phyloP scores from a whole-genome alignment of 345 rosid species.

The Hibiscus tridactylites region DNA sequence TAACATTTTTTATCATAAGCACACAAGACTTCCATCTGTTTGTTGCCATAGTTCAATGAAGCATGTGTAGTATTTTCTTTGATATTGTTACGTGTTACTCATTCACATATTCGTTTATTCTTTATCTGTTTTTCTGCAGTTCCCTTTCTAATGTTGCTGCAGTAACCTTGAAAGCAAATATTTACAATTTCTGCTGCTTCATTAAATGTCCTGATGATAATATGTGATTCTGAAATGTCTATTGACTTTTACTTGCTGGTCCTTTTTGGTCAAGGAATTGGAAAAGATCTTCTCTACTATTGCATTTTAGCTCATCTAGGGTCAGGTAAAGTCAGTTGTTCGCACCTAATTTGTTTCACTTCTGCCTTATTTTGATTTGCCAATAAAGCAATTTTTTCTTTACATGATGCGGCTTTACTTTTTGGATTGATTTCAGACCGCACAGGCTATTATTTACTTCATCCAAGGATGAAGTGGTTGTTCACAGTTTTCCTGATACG shows the following conservation, averaged over 20 bases:
- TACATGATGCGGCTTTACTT: conserved; percentile 1
- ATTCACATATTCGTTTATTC: too few species aligned
- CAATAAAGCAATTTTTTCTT: background rate
- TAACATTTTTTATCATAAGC: too few species aligned
- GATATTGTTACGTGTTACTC: too few species aligned
- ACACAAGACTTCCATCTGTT: too few species aligned
- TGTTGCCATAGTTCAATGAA: too few species aligned
- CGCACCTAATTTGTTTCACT: background rate
- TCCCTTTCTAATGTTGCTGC: too few species aligned
- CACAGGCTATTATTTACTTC: conserved; percentile 47
- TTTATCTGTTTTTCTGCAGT: too few species aligned
- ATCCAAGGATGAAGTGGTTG: background rate
- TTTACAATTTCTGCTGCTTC: background rate
- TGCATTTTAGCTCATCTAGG: conserved; percentile 37
- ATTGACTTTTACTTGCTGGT: background rate
- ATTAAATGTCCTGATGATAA: background rate
- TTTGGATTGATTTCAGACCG: conserved; percentile 37
- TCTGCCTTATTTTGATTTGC: background rate
- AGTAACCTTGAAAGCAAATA: background rate
- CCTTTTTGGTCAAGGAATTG: conserved; percentile 51
- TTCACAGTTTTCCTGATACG: conserved; percentile 47
- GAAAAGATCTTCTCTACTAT: conserved; percentile 69
- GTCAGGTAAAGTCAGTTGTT: conserved; percentile 24
- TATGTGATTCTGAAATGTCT: conserved; percentile 12
- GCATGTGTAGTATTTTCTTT: too few species aligned